Conservation (phyloP, 257 asterid species). For the Solanum chaucha region DNA sequence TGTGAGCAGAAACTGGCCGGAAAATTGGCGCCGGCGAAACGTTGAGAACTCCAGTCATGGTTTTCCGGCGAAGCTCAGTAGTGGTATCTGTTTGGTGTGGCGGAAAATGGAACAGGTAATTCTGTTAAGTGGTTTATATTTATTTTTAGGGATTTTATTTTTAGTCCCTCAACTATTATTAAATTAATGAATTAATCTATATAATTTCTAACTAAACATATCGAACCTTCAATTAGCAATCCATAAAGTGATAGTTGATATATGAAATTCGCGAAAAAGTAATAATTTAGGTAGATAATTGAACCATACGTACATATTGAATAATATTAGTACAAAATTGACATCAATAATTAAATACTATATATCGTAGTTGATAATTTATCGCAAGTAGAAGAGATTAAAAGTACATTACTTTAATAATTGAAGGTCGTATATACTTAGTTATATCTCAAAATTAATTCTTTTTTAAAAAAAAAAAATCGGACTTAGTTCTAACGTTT, state of each 20-base stretch:
- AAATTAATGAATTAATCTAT: background rate
- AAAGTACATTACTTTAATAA: background rate
- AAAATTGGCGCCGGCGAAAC: conserved; percentile 32
- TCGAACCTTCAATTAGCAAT: background rate
- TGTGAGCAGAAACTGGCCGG: conserved; percentile 27
- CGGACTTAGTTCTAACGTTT: too few relatives aligned
- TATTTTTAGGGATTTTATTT: background rate
- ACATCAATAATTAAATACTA: too few relatives aligned
- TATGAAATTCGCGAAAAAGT: background rate
- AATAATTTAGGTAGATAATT: too few relatives aligned
- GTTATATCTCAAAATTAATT: too few relatives aligned
- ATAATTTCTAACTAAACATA: background rate
- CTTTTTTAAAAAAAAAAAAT: too few relatives aligned
- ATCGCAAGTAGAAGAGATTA: background rate
- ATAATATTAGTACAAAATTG: background rate
- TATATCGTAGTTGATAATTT: background rate
- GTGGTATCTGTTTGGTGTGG: background rate
- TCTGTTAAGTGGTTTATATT: background rate
- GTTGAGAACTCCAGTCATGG: conserved; percentile 57
- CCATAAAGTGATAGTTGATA: too few relatives aligned
- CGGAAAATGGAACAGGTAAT: conserved; percentile 3
- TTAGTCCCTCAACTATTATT: background rate
- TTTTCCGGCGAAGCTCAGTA: background rate
- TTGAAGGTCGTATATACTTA: too few relatives aligned
- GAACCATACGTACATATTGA: background rate